These are phyloP conservation scores for Geotrichum carabidarum DNA, from an alignment of 1,139 yeast genomes.

Conservation along the genomic window DNA sequence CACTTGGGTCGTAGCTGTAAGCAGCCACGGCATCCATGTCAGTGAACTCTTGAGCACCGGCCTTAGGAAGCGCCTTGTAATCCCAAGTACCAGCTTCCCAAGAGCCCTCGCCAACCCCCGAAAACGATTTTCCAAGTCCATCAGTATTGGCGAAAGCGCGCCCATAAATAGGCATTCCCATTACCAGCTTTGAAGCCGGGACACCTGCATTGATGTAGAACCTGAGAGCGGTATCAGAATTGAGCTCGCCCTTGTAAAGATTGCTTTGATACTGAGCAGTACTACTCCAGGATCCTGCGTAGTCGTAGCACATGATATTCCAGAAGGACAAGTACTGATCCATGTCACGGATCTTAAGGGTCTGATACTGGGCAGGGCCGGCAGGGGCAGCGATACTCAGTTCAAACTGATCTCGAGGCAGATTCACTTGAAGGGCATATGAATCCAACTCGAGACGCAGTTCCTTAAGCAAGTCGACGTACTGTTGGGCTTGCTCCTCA, in stretches of 20 bases:
- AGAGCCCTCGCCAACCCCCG: slow-evolving; percentile 50
- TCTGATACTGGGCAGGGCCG: slow-evolving; percentile 44
- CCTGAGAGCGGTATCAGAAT: slow-evolving; percentile 48
- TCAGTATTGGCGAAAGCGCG: slow-evolving; percentile 54
- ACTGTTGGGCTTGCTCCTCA: slow-evolving; percentile 43
- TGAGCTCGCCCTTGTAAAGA: slow-evolving; percentile 49
- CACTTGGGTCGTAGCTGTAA: slow-evolving; percentile 45
- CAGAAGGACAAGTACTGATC: slow-evolving; percentile 58
- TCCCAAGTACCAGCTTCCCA: slow-evolving; percentile 52
- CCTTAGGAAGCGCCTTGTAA: slow-evolving; percentile 50
- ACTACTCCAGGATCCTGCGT: slow-evolving; percentile 71
- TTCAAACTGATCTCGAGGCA: slow-evolving; percentile 39
- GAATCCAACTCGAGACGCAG: slow-evolving; percentile 44
- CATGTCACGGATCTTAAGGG: slow-evolving; percentile 48
- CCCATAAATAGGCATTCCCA: slow-evolving; percentile 91
- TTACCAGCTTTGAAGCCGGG: slow-evolving; percentile 48
- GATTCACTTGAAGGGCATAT: slow-evolving; percentile 33
- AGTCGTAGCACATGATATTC: slow-evolving; percentile 92
- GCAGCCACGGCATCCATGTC: slow-evolving; percentile 58
- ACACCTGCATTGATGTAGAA: slow-evolving; percentile 46
- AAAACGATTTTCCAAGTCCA: slow-evolving; percentile 44
- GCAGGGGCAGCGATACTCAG: slow-evolving; percentile 78
- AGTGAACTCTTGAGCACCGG: slow-evolving; percentile 43
- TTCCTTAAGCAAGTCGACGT: slow-evolving; percentile 44
- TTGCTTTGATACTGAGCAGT: slow-evolving; percentile 66